Evolutionary conservation across 768 basidiomycete species (phyloP).

Genomic region (Suillus plorans): DNA sequence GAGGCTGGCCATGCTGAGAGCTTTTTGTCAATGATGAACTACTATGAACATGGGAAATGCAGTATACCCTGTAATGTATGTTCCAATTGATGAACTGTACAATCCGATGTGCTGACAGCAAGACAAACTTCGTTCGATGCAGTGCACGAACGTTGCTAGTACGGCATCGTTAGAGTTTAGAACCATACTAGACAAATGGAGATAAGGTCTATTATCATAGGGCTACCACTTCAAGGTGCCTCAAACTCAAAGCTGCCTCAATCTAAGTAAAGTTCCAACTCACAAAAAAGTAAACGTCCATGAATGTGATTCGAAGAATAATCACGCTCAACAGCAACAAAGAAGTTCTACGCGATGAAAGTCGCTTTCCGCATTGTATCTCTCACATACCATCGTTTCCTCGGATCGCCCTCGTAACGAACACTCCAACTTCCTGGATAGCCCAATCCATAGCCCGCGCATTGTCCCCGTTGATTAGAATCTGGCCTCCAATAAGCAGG

Average conservation of each 20-base stretch:
- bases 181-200: not conserved
- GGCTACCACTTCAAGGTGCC: not conserved
- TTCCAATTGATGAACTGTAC: not conserved
- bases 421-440: conserved; percentile 31
- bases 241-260: not conserved
- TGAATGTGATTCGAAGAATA: not conserved
- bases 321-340: not conserved
- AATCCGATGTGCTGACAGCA: not conserved
- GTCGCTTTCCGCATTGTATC: conserved; percentile 28
- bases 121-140: not conserved
- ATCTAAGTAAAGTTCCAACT: no score
- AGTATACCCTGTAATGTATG: not conserved
- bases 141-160: no score
- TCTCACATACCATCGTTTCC: conserved; percentile 20
- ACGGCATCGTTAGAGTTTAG: not conserved
- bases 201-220: not conserved
- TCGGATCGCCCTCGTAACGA: conserved; percentile 10
- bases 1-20: not conserved
- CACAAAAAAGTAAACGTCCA: no score
- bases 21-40: not conserved
- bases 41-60: not conserved
- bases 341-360: not conserved
- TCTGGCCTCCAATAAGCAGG: conserved; percentile 32
- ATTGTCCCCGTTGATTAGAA: conserved; percentile 18
- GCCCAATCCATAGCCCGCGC: conserved; percentile 30